A percentile compares a stretch with the other conserved stretches of the same genome.
Evolutionary conservation across 1,139 yeast species (phyloP).

Genomic region (Geotrichum europaeum): DNA sequence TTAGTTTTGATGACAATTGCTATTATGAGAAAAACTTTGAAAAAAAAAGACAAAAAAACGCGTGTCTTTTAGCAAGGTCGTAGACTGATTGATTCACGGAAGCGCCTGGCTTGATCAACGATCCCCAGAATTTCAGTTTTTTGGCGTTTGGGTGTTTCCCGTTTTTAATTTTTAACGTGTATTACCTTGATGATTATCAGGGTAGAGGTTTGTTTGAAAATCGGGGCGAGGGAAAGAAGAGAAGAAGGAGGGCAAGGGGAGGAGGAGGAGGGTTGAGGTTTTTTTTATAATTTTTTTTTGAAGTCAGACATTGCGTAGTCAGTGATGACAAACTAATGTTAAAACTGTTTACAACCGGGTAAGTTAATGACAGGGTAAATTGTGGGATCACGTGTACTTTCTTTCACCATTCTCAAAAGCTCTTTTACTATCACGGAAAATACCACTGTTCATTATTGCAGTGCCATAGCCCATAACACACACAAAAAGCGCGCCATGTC

Average conservation of each 20-base stretch:
- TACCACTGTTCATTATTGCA: neutral
- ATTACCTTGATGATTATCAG: slow-evolving; percentile 7
- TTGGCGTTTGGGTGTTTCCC: neutral
- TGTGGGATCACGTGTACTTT: neutral
- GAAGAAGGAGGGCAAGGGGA: slow-evolving; percentile 15
- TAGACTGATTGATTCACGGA: neutral
- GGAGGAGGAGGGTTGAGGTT: slow-evolving; percentile 15
- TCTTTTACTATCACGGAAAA: neutral
- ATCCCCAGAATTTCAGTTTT: neutral
- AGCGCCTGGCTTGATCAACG: neutral
- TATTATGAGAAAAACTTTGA: neutral
- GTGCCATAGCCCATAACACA: neutral
- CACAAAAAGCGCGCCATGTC: slow-evolving; percentile 46
- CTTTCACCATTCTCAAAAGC: neutral
- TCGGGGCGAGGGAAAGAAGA: slow-evolving; percentile 13
- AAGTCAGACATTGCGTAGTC: neutral
- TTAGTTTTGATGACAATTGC: neutral
- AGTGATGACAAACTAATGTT: neutral
- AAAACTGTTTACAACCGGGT: neutral
- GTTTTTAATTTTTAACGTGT: neutral
- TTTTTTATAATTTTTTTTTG: neutral
- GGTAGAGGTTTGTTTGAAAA: slow-evolving; percentile 9
- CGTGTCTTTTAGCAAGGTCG: neutral
- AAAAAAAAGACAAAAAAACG: neutral
- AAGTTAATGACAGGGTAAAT: slow-evolving; percentile 9